Evolutionary conservation across 441 rosid genomes (phyloP), one percentile per base, ranked within the genome.

Genomic region (Hypseocharis bilobata): DNA sequence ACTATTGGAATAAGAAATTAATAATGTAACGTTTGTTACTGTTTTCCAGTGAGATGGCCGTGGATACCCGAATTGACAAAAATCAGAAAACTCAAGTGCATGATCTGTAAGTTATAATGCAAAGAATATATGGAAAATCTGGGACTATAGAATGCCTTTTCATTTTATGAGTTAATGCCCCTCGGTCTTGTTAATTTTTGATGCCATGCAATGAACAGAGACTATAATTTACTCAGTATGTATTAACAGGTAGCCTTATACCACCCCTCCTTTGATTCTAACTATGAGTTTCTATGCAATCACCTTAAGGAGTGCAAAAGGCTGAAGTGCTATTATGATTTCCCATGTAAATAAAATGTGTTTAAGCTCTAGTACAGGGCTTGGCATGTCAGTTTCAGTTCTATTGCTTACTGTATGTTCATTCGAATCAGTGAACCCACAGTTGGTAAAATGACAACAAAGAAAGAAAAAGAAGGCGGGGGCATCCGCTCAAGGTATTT

Each of bases 401-500:
- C 23, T 16, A n/a, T 32, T 25, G n/a, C 6, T 55, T 34, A 7
- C 3, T 55, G 60, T 38, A 27, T 1, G 61, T 59, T 64, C 62
- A 56, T 14, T 59, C 64, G 60, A 23, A 79, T 62, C 68, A 77
- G 86, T 69, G 70, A 68, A 65, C 66, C 64, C 57, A 70, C 62
- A 22, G 49, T 44, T 44, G 64, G 67, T 40, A 74, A 69, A 62
- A 65, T 54, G 64, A 72, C 64, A 56, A 52, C 61, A 64, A 58
- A 4, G 63, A 77, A 77, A 57, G 67, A 72, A 60, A 83, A 72
- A 49, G 85, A 81, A 67, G 56, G 77, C 13, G 83, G 78, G 76
- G 64, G 40, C 22, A 63, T 73, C 32, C 26, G 63, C 47, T 82
- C 87, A 29, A 80, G 75, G 23, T 55, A 67, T 67, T 82, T 77